Base-by-base conservation (phyloP, 371 early-diverging fungal genomes). In the Dentiscutata heterogama region DNA sequence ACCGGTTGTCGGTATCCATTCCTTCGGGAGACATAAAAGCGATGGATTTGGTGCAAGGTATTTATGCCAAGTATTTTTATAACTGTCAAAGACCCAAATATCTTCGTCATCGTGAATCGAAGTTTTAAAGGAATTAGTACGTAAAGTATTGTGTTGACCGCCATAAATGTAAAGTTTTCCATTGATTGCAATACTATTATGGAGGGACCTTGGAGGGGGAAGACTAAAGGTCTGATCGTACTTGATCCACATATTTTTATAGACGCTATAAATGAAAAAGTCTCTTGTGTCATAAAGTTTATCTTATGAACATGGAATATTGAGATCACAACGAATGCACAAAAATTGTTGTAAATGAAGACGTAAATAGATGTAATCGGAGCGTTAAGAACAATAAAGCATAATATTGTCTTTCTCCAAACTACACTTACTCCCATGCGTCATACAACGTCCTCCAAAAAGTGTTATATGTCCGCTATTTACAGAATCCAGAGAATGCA, bases 51-150 rank as follows among this genome's bases (percentile, higher is more conserved):
- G 46, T 50, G 46, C 16, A 8, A 16, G 6, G 20, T 70, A 70
- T 25, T 25, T 46, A 3, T 8, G 71, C 50, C 71, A 70, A n/a
- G 5, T n/a, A 18, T 73, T 54, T n/a, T 73, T 54, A 22, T 4
- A 18, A 27, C 4, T 13, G 18, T 73, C 29, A 29, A 29, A 61
- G 4, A 14, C 39, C 80, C 80, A 80, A 27, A 71, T 20, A 80
- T 80, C 68, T n/a, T 80, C 80, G 42, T 80, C 71, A 46, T 80
- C 80, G 14, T 80, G 80, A 35, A 80, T 78, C 5, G 35, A 14
- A 22, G 78, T 64, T 4, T 42, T 16, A 11, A 39, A 42, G 18
- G 78, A 46, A 35, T 16, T 35, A 35, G 35, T 4, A 35, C 1
- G 46, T n/a, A 22, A 58, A 18, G 71, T 54, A 18, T 70, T 71